Evolutionary conservation across 345 rosid genomes (phyloP).

Genomic region (Salix udensis): DNA sequence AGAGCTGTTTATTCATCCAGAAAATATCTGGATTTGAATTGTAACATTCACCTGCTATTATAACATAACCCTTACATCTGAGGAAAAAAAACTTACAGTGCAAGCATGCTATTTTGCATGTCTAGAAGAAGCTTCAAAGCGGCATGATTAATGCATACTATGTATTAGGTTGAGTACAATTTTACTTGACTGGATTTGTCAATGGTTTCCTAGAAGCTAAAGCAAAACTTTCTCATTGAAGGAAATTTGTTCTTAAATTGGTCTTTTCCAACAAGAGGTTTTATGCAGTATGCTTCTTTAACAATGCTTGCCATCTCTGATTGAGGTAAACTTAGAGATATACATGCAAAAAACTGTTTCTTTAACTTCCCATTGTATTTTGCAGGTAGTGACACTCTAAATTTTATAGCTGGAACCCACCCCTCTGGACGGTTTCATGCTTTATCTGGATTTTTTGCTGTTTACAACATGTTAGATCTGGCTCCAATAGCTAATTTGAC

Average conservation of each 20-base stretch:
- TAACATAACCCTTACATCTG: no score
- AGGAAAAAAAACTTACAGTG: no score
- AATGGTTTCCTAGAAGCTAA: no score
- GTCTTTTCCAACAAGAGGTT: background rate
- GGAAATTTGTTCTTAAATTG: no score
- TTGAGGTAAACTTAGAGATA: background rate
- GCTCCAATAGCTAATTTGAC: conserved; percentile 37
- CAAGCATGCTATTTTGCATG: no score
- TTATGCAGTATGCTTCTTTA: background rate
- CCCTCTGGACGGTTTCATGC: conserved; percentile 41
- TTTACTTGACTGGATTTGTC: no score
- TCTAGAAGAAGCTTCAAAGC: no score
- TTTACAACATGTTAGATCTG: conserved; percentile 38
- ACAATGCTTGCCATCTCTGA: background rate
- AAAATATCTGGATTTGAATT: background rate
- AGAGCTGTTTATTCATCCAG: background rate
- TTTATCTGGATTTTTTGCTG: conserved; percentile 52
- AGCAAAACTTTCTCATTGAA: no score
- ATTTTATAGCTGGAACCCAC: conserved; percentile 20
- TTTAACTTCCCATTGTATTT: background rate
- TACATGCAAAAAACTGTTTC: background rate
- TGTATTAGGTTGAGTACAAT: no score
- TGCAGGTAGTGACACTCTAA: conserved; percentile 36
- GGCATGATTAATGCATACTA: no score
- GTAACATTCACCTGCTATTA: no score